Percentiles rank a stretch among this genome's conserved stretches.
Conservation (phyloP, 805 yeast genomes). For the Kuraishia cidri region DNA sequence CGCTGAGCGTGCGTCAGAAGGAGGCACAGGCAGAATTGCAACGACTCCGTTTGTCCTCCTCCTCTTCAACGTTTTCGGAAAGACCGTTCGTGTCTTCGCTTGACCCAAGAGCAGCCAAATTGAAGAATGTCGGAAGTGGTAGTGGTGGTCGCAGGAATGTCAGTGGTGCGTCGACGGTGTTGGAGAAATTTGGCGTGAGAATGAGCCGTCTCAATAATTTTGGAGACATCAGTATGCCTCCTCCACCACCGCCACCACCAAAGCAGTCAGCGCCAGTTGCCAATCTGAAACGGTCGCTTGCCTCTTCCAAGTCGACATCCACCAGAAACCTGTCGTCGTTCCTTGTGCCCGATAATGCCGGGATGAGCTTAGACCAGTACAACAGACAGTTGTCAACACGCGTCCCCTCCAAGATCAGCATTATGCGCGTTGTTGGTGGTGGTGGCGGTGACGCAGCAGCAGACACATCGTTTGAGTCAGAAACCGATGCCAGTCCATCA, state of each 20-base stretch:
- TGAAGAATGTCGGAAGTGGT: slow-evolving; percentile 4
- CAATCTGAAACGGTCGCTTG: background rate
- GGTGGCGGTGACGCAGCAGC: slow-evolving; percentile 11
- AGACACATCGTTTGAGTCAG: background rate
- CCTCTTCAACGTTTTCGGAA: background rate
- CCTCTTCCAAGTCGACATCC: slow-evolving; percentile 13
- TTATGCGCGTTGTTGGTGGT: slow-evolving; percentile 3
- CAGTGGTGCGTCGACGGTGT: slow-evolving; percentile 12
- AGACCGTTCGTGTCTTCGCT: slow-evolving; percentile 8
- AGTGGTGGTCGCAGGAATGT: too few species aligned
- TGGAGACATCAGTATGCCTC: slow-evolving; percentile 1
- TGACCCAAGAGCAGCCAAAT: slow-evolving; percentile 12
- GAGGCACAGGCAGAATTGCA: background rate
- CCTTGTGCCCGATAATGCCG: slow-evolving; percentile 5
- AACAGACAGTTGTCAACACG: slow-evolving; percentile 2
- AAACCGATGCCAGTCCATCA: slow-evolving; percentile 6
- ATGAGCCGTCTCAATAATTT: slow-evolving; percentile 14
- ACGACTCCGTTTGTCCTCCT: background rate
- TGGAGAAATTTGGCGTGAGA: slow-evolving; percentile 18
- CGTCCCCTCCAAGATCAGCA: background rate
- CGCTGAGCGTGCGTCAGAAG: background rate
- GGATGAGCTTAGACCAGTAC: slow-evolving; percentile 3
- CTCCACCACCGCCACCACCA: background rate
- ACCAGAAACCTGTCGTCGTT: slow-evolving; percentile 16
- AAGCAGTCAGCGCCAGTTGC: background rate